Base-by-base conservation (phyloP, 2,329 filamentous ascomycete species). In the Phoma herbarum region DNA sequence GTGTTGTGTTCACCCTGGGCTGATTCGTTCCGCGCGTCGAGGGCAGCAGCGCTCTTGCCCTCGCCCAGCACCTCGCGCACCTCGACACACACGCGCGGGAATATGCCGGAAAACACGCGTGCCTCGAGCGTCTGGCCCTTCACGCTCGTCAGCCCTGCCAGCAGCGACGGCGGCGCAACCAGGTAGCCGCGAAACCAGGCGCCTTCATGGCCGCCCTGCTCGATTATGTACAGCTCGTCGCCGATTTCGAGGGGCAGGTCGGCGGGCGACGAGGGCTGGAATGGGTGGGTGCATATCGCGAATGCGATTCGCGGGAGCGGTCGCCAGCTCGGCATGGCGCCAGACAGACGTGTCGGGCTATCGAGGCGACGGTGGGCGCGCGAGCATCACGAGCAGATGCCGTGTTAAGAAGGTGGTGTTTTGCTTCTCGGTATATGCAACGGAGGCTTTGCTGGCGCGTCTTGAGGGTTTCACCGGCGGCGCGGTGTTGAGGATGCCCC, bases 141-240 rank as follows among this genome's bases (percentile, higher is more conserved):
- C 70, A 90, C 88, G 61, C 90, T 94, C 11, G 93, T 98, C 75
- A 99, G 82, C 46, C 94, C 95, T 18, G 95, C 92, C 59, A 99
- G 86, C 75, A 99, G 82, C 68, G 93, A 97, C 20, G 95, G 95
- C 51, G 95, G 94, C 63, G 95, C 93, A 67, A 99, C 90, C 60
- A 99, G 85, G 79, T 99, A 99, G 59, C 95, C 95, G 53, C 95
- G 90, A 78, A 94, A 90, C 96, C 95, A 99, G 76, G 92, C 87
- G 71, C 90, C 91, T 79, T 96, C 88, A 35, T 76, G 79, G 22
- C 92, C 90, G 37, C 94, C 96, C 80, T 98, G 92, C 80, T 98
- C 94, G 75, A 99, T 97, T 67, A 99, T 96, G 81, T 99, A 99
- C 65, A 99, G 84, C 80, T 99, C 95, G 85, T 99, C 95, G 77